These are phyloP conservation scores for Fraxinus velutina DNA, from an alignment of 305 asterid species.

Conservation along the genomic window DNA sequence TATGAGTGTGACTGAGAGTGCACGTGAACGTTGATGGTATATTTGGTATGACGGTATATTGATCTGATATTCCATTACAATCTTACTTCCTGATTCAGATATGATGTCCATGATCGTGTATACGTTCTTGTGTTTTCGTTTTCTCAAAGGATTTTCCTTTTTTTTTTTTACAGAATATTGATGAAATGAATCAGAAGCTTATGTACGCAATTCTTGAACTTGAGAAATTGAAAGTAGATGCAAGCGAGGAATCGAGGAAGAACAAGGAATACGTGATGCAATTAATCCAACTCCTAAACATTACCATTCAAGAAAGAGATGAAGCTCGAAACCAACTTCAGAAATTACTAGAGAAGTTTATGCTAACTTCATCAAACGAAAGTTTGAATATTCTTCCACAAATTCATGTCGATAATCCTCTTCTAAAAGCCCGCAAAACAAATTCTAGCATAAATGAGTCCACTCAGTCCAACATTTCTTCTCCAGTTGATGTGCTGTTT, in stretches of 20 bases:
- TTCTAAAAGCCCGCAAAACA: neutral
- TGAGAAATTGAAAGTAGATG: slow-evolving; percentile 56
- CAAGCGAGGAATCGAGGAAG: slow-evolving; percentile 47
- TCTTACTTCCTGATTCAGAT: neutral
- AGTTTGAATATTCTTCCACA: neutral
- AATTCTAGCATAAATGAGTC: slow-evolving; percentile 20
- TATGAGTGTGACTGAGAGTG: neutral
- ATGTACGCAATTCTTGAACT: slow-evolving; percentile 54
- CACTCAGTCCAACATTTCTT: slow-evolving; percentile 36
- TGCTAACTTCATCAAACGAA: neutral
- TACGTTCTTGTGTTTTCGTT: neutral
- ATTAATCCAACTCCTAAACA: slow-evolving; percentile 22
- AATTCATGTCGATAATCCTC: neutral
- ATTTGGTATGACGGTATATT: neutral
- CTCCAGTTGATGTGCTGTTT: slow-evolving; percentile 34
- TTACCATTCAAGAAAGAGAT: slow-evolving; percentile 29
- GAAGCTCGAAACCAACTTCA: slow-evolving; percentile 33
- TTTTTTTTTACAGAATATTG: slow-evolving; percentile 36
- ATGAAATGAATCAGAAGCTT: slow-evolving; percentile 58
- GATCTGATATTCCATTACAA: neutral
- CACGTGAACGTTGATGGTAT: neutral
- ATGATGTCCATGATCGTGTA: neutral
- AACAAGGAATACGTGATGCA: slow-evolving; percentile 36
- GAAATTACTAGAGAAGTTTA: slow-evolving; percentile 18
- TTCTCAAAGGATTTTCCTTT: neutral